Evolutionary conservation across 1,139 yeast species (phyloP).

Genomic region (Kurtzmaniella quercitrusa): DNA sequence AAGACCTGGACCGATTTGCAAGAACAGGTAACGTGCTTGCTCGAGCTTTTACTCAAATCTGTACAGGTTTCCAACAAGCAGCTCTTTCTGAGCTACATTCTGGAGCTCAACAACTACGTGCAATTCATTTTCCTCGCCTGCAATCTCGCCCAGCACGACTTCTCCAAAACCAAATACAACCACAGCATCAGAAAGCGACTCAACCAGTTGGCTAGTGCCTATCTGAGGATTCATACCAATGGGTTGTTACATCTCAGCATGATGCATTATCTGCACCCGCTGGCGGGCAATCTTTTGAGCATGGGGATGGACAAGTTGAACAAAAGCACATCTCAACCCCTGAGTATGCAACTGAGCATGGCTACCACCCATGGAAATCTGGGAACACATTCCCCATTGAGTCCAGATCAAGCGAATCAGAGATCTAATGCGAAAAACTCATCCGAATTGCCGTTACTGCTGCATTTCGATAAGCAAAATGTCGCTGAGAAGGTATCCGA

Average conservation of each 20-base stretch:
- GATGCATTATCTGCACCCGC: constrained; percentile 24
- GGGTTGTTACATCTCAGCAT: constrained; percentile 50
- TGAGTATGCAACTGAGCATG: not conserved
- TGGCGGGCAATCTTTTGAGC: constrained; percentile 22
- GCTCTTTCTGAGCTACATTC: constrained; percentile 49
- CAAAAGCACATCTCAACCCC: constrained; percentile 10
- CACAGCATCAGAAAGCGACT: constrained; percentile 43
- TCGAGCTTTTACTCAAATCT: constrained; percentile 46
- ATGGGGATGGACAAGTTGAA: constrained; percentile 30
- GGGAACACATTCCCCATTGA: not conserved
- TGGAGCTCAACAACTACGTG: constrained; percentile 45
- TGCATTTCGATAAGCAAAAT: constrained; percentile 5
- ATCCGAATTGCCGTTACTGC: constrained; percentile 23
- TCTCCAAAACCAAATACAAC: constrained; percentile 41
- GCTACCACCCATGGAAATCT: not conserved
- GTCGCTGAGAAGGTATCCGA: constrained; percentile 9
- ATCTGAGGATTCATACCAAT: constrained; percentile 58
- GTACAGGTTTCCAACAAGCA: constrained; percentile 46
- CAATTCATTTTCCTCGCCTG: constrained; percentile 48
- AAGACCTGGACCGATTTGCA: constrained; percentile 54
- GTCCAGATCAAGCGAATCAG: not conserved
- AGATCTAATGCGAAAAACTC: constrained; percentile 12
- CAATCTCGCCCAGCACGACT: constrained; percentile 49
- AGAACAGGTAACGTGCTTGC: constrained; percentile 40
- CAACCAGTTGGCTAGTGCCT: constrained; percentile 46